A percentile compares a stretch with the other conserved stretches of the same genome.
Conservation (phyloP, 2,329 filamentous ascomycete genomes). For the Rutstroemia sp. region DNA sequence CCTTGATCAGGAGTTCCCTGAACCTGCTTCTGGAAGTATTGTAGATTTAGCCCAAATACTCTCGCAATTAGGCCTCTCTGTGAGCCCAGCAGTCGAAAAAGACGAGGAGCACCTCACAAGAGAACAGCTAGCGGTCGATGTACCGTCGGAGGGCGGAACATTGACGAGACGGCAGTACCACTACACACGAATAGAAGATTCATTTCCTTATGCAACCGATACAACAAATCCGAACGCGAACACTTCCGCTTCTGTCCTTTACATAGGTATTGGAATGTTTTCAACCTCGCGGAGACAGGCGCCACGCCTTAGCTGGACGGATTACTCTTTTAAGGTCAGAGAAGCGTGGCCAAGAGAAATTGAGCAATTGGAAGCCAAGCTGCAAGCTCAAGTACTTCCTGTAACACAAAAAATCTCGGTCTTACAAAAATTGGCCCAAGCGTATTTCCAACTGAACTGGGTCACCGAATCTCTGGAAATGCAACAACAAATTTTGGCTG, state of each 20-base stretch:
- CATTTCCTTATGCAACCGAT: neutral
- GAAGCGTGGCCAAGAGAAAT: neutral
- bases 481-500: neutral
- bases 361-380: neutral
- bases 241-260: neutral
- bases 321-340: neutral
- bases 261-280: neutral
- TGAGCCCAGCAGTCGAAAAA: no score
- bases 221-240: no score
- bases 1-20: no score
- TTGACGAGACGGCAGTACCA: no score
- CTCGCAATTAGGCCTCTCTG: no score
- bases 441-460: neutral
- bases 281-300: neutral
- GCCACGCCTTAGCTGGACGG: neutral
- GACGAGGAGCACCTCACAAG: no score
- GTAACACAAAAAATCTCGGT: neutral
- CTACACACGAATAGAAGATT: neutral
- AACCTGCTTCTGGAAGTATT: no score
- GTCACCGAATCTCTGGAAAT: no score
- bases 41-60: no score
- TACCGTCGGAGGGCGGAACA: no score
- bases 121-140: no score
- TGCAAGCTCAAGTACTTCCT: neutral
- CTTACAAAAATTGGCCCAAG: neutral